Conservation (phyloP, 495 filamentous ascomycete species). For the Hypoxylon fuscum region DNA sequence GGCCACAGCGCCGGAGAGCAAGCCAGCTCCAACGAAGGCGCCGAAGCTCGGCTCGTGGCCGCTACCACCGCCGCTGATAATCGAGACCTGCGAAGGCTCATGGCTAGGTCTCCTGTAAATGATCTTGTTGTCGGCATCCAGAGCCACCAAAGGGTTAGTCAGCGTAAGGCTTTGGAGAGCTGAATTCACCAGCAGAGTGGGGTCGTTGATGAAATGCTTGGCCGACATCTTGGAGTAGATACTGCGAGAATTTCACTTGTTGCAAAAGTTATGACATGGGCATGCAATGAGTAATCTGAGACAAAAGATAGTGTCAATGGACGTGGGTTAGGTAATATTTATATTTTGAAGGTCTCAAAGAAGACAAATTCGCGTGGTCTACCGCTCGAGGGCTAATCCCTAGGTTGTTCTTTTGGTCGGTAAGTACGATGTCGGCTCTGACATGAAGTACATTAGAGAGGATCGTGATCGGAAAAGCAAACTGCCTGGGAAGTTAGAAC, state of each 20-base stretch:
- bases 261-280: conserved; percentile 9
- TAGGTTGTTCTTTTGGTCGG: not conserved
- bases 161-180: conserved; percentile 80
- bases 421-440: not conserved
- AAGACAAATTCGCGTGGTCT: no score
- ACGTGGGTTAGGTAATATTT: no score
- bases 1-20: conserved; percentile 87
- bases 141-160: conserved; percentile 84
- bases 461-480: conserved; percentile 16
- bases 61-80: conserved; percentile 89
- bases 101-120: conserved; percentile 75
- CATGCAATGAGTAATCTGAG: no score
- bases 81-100: conserved; percentile 67
- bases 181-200: conserved; percentile 78
- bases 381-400: not conserved
- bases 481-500: conserved; percentile 2
- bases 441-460: conserved; percentile 6
- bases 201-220: conserved; percentile 95
- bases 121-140: conserved; percentile 85
- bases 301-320: no score
- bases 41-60: conserved; percentile 95
- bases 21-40: conserved; percentile 70
- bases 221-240: conserved; percentile 56
- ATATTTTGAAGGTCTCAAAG: no score
- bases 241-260: conserved; percentile 12